Percentiles rank a stretch among this genome's conserved stretches.
phyloP scores from a whole-genome alignment of 2,329 filamentous ascomycete genomes.

The Cytospora mali region DNA sequence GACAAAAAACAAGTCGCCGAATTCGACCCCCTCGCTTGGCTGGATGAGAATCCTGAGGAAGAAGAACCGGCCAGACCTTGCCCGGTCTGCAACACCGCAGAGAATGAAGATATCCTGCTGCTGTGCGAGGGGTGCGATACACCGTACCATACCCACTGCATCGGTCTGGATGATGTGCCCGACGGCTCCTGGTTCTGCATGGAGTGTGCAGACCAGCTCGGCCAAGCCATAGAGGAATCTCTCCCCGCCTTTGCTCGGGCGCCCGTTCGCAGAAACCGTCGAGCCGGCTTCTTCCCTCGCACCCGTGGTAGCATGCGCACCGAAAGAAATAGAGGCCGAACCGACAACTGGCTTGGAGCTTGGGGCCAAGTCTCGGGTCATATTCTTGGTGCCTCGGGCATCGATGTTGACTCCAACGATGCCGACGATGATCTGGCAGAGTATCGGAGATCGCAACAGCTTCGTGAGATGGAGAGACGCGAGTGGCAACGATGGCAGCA shows the following conservation, averaged over 20 bases:
- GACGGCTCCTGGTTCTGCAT: constrained; percentile 88
- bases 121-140: constrained; percentile 91
- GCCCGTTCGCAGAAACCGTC: constrained; percentile 30
- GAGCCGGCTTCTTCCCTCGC: constrained; percentile 50
- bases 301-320: constrained; percentile 61
- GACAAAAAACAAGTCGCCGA: constrained; percentile 90
- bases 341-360: constrained; percentile 84
- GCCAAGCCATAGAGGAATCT: constrained; percentile 40
- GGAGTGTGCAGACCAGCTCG: constrained; percentile 66
- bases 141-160: constrained; percentile 88
- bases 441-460: constrained; percentile 55
- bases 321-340: constrained; percentile 66
- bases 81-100: constrained; percentile 78
- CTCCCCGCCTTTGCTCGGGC: constrained; percentile 34
- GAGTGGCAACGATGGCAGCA: constrained; percentile 78
- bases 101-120: constrained; percentile 82
- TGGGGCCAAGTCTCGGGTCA: constrained; percentile 68
- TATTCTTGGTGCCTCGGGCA: constrained; percentile 67
- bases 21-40: constrained; percentile 75
- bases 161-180: constrained; percentile 78
- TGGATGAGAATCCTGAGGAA: constrained; percentile 73
- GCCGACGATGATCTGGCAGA: constrained; percentile 65
- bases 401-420: constrained; percentile 86
- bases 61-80: constrained; percentile 72
- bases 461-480: constrained; percentile 55